These are phyloP conservation scores for Alternaria panax DNA, from an alignment of 2,329 filamentous ascomycete species.

Conservation along the genomic window DNA sequence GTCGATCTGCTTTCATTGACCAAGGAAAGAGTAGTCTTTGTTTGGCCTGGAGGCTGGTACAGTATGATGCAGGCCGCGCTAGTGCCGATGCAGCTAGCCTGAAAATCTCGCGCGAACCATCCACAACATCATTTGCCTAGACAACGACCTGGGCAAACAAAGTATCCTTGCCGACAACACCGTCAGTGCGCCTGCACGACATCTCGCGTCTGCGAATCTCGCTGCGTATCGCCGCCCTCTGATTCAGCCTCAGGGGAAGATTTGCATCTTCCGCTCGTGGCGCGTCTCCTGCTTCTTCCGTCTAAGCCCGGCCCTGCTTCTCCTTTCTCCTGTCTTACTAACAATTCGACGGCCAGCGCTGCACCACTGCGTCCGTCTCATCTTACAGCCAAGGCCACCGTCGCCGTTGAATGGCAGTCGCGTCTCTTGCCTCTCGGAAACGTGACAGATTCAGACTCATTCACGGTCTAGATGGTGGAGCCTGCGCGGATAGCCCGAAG, in stretches of 20 bases:
- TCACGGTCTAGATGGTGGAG: background rate
- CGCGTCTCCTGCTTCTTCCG: conserved; percentile 5
- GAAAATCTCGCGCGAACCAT: conserved; percentile 18
- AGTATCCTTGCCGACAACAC: conserved; percentile 20
- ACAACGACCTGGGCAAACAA: conserved; percentile 17
- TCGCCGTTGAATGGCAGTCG: background rate
- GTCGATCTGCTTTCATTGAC: conserved; percentile 30
- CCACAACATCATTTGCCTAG: conserved; percentile 17
- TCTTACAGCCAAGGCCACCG: background rate
- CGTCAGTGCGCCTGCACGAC: conserved; percentile 16
- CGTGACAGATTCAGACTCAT: background rate
- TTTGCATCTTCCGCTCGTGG: background rate
- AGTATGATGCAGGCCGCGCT: conserved; percentile 16
- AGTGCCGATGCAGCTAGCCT: conserved; percentile 3
- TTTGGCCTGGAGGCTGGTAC: conserved; percentile 45
- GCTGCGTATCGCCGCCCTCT: background rate
- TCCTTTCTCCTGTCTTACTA: conserved; percentile 2
- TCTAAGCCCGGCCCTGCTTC: conserved; percentile 9
- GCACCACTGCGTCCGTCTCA: background rate
- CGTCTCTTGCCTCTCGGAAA: background rate
- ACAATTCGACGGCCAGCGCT: background rate
- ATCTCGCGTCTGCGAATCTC: conserved; percentile 7
- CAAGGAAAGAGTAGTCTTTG: conserved; percentile 24
- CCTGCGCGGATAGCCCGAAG: background rate
- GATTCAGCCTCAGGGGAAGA: conserved; percentile 3